Percentiles rank a stretch among this genome's conserved stretches.
Evolutionary conservation across 768 basidiomycete species (phyloP).

Genomic region (Agrocybe chaxingu): DNA sequence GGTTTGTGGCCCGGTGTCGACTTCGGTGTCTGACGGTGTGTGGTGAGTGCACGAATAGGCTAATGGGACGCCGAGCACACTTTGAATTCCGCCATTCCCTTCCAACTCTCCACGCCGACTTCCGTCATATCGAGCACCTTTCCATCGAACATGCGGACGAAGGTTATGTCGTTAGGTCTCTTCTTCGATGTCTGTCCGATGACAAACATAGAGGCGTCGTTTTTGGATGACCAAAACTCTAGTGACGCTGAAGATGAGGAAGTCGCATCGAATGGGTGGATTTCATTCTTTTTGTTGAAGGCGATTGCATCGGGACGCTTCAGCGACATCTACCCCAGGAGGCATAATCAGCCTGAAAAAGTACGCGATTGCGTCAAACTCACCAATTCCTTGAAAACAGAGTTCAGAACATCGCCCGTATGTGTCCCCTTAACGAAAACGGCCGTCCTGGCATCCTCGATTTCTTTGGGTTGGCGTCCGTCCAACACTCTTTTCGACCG

Average conservation of each 20-base stretch:
- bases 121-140: conserved; percentile 94
- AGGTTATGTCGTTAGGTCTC: conserved; percentile 80
- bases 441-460: conserved; percentile 83
- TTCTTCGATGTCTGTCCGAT: conserved; percentile 94
- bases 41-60: not conserved
- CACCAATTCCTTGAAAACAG: conserved; percentile 88
- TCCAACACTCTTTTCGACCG: conserved; percentile 88
- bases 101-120: conserved; percentile 80
- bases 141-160: conserved; percentile 84
- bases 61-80: conserved; percentile 38
- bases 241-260: conserved; percentile 47
- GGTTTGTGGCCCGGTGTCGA: conserved; percentile 88
- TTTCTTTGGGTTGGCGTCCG: conserved; percentile 82
- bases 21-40: conserved; percentile 70
- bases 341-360: not conserved
- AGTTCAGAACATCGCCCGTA: conserved; percentile 75
- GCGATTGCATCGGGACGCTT: conserved; percentile 89
- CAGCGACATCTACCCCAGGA: conserved; percentile 73
- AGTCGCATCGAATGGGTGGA: conserved; percentile 85
- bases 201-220: conserved; percentile 90
- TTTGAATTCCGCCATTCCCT: conserved; percentile 80
- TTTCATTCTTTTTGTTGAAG: conserved; percentile 90
- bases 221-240: conserved; percentile 92
- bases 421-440: conserved; percentile 90
- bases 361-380: conserved; percentile 22